Evolutionary conservation across 768 basidiomycete species (phyloP).

Genomic region (Rickenella mellea): DNA sequence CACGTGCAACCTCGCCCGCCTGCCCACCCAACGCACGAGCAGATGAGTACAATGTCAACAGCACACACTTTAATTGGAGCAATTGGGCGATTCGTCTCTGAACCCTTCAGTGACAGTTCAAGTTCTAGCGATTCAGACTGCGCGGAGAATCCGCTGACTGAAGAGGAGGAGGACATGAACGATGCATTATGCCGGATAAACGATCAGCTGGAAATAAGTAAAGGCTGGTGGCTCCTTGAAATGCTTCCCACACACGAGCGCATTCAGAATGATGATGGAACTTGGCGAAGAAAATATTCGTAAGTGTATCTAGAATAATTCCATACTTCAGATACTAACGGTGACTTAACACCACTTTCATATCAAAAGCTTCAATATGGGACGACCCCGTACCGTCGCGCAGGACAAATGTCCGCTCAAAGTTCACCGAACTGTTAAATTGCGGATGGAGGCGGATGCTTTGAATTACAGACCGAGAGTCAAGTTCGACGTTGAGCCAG

Average conservation of each 20-base stretch:
- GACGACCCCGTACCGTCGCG: conserved; percentile 28
- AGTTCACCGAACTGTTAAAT: conserved; percentile 41
- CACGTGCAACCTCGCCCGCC: neutral
- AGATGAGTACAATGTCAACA: neutral
- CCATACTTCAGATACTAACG: conserved; percentile 14
- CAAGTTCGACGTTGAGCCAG: conserved; percentile 23
- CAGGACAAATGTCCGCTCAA: conserved; percentile 28
- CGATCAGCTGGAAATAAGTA: conserved; percentile 9
- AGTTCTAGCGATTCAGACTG: neutral
- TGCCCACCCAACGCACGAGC: neutral
- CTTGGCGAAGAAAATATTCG: conserved; percentile 1
- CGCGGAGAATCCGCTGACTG: conserved; percentile 4
- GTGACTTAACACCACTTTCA: conserved; percentile 20
- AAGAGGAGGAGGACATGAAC: conserved; percentile 6
- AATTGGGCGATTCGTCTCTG: neutral
- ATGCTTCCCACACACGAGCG: conserved; percentile 6
- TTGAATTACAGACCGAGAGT: conserved; percentile 32
- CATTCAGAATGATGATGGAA: conserved; percentile 2
- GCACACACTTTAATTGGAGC: too few species aligned
- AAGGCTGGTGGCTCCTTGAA: conserved; percentile 16
- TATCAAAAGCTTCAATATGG: conserved; percentile 21
- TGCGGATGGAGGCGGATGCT: conserved; percentile 41
- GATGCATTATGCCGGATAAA: conserved; percentile 7
- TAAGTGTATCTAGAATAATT: neutral
- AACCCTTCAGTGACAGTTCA: conserved; percentile 5